Percentiles rank a stretch among this genome's conserved stretches.
phyloP scores from a whole-genome alignment of 768 basidiomycete species.

The Naganishia kalamii region DNA sequence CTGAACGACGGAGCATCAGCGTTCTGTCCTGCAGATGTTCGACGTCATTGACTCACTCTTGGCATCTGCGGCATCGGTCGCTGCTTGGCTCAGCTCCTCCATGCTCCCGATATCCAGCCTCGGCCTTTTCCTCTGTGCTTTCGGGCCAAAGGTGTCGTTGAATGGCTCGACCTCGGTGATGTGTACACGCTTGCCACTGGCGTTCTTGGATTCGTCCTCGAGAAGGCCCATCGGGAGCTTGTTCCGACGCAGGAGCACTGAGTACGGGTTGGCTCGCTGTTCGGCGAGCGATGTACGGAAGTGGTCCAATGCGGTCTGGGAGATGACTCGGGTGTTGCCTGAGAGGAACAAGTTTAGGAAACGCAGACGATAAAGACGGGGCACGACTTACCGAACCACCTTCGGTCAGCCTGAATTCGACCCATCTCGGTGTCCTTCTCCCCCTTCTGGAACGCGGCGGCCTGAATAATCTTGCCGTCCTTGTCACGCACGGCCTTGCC shows the following conservation, averaged over 20 bases:
- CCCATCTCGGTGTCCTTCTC: conserved; percentile 85
- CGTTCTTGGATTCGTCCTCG: conserved; percentile 78
- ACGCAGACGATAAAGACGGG: background rate
- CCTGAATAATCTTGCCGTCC: conserved; percentile 85
- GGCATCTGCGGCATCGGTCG: conserved; percentile 44
- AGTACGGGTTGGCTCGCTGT: conserved; percentile 90
- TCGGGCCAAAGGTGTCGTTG: conserved; percentile 86
- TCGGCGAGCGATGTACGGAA: conserved; percentile 80
- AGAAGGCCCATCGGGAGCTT: conserved; percentile 95
- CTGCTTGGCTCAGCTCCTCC: conserved; percentile 65
- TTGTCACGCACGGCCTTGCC: conserved; percentile 85
- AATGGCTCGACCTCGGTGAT: conserved; percentile 97
- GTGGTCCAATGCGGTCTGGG: conserved; percentile 90
- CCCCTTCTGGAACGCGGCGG: conserved; percentile 92
- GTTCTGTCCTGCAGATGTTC: background rate
- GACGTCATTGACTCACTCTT: conserved; percentile 48
- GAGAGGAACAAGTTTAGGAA: background rate
- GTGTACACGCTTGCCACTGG: conserved; percentile 76
- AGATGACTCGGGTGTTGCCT: conserved; percentile 97
- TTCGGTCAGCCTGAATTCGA: conserved; percentile 83
- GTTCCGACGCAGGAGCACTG: conserved; percentile 84
- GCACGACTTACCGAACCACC: conserved; percentile 74
- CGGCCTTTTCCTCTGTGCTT: conserved; percentile 86
- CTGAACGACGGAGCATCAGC: background rate
- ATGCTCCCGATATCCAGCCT: conserved; percentile 82